phyloP scores from a whole-genome alignment of 169 alveolate genomes.

The Plasmodium ovale region DNA sequence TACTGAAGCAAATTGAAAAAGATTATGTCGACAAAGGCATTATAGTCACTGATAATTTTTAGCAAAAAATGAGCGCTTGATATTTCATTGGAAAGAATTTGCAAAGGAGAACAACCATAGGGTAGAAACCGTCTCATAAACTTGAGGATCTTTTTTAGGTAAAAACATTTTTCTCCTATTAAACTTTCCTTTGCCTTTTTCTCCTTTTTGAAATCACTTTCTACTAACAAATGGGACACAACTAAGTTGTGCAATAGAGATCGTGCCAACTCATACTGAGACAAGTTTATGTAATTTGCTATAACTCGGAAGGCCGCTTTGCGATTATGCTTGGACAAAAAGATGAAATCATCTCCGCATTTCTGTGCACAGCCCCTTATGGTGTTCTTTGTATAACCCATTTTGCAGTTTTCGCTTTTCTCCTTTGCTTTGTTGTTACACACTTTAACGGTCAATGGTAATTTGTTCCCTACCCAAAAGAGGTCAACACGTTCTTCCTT shows the following conservation, averaged over 20 bases:
- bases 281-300: slow-evolving; percentile 22
- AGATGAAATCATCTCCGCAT: slow-evolving; percentile 2
- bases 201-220: neutral
- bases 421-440: no score
- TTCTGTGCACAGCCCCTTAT: no score
- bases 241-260: slow-evolving; percentile 16
- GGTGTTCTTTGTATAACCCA: no score
- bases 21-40: slow-evolving; percentile 16
- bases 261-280: slow-evolving; percentile 59
- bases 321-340: slow-evolving; percentile 6
- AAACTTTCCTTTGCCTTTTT: neutral
- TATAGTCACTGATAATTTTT: slow-evolving; percentile 34
- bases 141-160: slow-evolving; percentile 22
- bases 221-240: neutral
- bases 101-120: slow-evolving; percentile 50
- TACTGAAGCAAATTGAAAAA: neutral
- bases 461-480: no score
- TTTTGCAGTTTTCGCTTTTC: no score
- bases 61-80: slow-evolving; percentile 45
- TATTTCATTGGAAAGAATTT: slow-evolving; percentile 25
- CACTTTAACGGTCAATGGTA: no score
- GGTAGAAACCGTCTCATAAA: slow-evolving; percentile 40
- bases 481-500: no score
- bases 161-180: slow-evolving; percentile 7
- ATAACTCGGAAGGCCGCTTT: slow-evolving; percentile 5